A percentile compares a stretch with the other conserved stretches of the same genome.
Evolutionary conservation across 805 yeast species (phyloP).

Genomic region (Pichia californica): DNA sequence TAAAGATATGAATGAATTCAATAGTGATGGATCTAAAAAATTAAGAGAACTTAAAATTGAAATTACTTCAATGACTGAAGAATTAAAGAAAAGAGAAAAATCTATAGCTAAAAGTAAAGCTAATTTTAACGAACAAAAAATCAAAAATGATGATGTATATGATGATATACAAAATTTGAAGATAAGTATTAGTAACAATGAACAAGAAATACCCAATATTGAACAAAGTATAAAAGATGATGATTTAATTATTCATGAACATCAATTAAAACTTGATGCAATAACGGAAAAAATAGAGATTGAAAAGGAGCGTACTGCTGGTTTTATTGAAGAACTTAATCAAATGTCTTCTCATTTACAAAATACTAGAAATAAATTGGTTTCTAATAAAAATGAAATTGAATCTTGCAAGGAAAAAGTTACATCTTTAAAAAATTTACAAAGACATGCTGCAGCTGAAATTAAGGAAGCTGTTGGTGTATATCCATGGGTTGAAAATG

Average conservation of each 20-base stretch:
- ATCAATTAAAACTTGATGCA: slow-evolving; percentile 23
- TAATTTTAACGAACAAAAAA: slow-evolving; percentile 53
- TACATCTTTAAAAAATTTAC: slow-evolving; percentile 30
- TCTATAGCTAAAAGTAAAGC: slow-evolving; percentile 42
- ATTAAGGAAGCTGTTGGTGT: slow-evolving; percentile 37
- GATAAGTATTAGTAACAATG: slow-evolving; percentile 36
- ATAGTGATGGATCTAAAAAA: slow-evolving; percentile 72
- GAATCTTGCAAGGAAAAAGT: slow-evolving; percentile 29
- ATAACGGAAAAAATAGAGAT: slow-evolving; percentile 36
- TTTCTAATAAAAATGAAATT: slow-evolving; percentile 40
- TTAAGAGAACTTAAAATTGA: slow-evolving; percentile 57
- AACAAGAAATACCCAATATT: slow-evolving; percentile 32
- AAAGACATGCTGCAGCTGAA: not conserved
- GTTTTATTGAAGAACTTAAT: slow-evolving; percentile 69
- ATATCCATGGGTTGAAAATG: slow-evolving; percentile 70
- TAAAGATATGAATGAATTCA: slow-evolving; percentile 77
- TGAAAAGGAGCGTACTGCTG: slow-evolving; percentile 54
- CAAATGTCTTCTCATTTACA: slow-evolving; percentile 45
- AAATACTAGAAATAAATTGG: slow-evolving; percentile 43
- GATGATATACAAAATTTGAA: slow-evolving; percentile 45
- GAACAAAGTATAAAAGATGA: slow-evolving; percentile 21
- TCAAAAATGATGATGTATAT: slow-evolving; percentile 63
- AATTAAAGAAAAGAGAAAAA: slow-evolving; percentile 32
- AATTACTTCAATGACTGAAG: slow-evolving; percentile 34
- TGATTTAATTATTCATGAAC: slow-evolving; percentile 24